Evolutionary conservation across 768 basidiomycete genomes (phyloP), one percentile per base, ranked within the genome.

Genomic region (Suillus placidus): DNA sequence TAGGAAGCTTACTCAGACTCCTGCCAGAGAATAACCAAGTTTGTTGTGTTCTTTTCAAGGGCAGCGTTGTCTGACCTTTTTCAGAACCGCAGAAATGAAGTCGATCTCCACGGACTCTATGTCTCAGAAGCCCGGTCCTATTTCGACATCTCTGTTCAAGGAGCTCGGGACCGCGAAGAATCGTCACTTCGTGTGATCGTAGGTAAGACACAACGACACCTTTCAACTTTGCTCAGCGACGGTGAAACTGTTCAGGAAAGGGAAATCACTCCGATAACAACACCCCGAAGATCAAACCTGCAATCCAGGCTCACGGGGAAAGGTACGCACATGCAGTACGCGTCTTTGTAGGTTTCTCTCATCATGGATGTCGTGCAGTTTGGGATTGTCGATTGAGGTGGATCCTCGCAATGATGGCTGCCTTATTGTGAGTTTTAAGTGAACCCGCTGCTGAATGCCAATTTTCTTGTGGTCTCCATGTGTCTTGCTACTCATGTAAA

Each of bases 101-200:
- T 95, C 57, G 94, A 96, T 75, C 78, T 95, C 38, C 94, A 96
- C 74, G 93, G 93, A 3, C 80, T 96, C 3, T 94, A 91, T 75
- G 94, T 95, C 61, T 91, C 91, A 72, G 95, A 97, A 77, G 92
- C 93, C 20, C 87, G 94, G 55, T 77, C 83, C 51, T 83, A 83
- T 63, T 88, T 90, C 1, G 92, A 95, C 73, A 67, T 73, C 8
- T 88, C 90, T 9, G 84, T 95, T 32, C 76, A 85, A 70, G 76
- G 82, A 32, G 92, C 91, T 7, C 87, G 87, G 62, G 73, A 71
- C 32, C 77, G 81, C 32, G 89, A 89, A 3, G 82, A 88, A 63
- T 70, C 77, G 9, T 83, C 90, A 71, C 68, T 96, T 7, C 81
- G 84, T 63, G 80, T 96, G 64, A 95, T 97, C 69, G 93, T 95